Percentiles rank a stretch among this genome's conserved stretches.
Conservation (phyloP, 2,329 filamentous ascomycete genomes). For the Cadophora gregata region DNA sequence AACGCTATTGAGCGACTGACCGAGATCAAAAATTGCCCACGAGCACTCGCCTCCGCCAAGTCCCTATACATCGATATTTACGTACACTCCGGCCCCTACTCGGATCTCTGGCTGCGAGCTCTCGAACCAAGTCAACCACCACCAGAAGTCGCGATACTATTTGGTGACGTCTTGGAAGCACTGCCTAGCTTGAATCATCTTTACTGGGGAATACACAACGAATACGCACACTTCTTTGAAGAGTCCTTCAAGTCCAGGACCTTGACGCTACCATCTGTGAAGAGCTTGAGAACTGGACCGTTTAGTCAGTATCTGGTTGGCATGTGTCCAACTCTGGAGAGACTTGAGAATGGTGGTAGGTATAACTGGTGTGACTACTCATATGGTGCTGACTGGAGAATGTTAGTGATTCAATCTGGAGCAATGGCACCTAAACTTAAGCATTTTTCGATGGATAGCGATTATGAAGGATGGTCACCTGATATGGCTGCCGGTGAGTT, state of each 20-base stretch:
- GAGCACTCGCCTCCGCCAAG: constrained; percentile 18
- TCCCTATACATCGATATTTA: constrained; percentile 16
- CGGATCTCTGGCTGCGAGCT: neutral
- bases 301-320: constrained; percentile 18
- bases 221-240: constrained; percentile 20
- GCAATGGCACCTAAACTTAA: constrained; percentile 13
- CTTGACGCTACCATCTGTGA: constrained; percentile 12
- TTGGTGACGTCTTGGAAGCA: constrained; percentile 23
- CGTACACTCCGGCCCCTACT: constrained; percentile 17
- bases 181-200: constrained; percentile 18
- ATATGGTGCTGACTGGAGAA: constrained; percentile 15
- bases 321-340: constrained; percentile 24
- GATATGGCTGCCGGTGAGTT: constrained; percentile 9
- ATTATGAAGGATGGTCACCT: constrained; percentile 10
- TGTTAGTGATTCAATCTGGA: constrained; percentile 18
- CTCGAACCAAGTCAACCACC: constrained; percentile 15
- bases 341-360: constrained; percentile 12
- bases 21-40: constrained; percentile 19
- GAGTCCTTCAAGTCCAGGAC: constrained; percentile 13
- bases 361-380: constrained; percentile 13
- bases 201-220: constrained; percentile 6
- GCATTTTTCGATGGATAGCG: constrained; percentile 10
- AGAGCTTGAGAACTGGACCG: constrained; percentile 9
- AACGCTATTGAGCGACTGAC: constrained; percentile 22
- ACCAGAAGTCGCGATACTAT: constrained; percentile 11